Evolutionary conservation across 2,329 filamentous ascomycete genomes (phyloP).

Genomic region (Neonectria ditissima): DNA sequence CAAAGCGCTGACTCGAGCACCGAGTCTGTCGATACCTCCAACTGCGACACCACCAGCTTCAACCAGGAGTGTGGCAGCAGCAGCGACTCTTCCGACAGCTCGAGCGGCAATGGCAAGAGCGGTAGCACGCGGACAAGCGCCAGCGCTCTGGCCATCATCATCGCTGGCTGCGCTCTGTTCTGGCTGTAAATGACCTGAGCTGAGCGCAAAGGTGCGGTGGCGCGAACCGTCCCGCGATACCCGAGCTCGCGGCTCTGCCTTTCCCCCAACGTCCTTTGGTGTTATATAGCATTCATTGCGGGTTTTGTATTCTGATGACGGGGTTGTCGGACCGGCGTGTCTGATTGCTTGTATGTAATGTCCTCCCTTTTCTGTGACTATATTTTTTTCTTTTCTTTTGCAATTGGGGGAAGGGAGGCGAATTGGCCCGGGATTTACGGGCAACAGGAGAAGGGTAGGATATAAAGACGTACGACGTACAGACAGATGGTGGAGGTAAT

Average conservation of each 20-base stretch:
- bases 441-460: conserved; percentile 8
- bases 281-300: conserved; percentile 38
- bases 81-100: conserved; percentile 40
- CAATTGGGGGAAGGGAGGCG: conserved; percentile 27
- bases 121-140: conserved; percentile 48
- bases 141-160: conserved; percentile 53
- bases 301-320: conserved; percentile 36
- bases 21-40: conserved; percentile 39
- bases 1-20: conserved; percentile 35
- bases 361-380: conserved; percentile 37
- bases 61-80: conserved; percentile 53
- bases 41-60: conserved; percentile 55
- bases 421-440: conserved; percentile 27
- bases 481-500: conserved; percentile 36
- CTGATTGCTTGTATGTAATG: conserved; percentile 40
- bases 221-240: conserved; percentile 6
- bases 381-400: conserved; percentile 31
- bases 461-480: conserved; percentile 3
- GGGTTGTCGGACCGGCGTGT: conserved; percentile 35
- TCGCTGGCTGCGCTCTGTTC: conserved; percentile 51
- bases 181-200: conserved; percentile 46
- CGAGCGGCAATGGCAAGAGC: conserved; percentile 49
- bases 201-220: not conserved
- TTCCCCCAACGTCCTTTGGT: conserved; percentile 18
- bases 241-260: conserved; percentile 4